phyloP scores from a whole-genome alignment of 148 eudicot species.

The Linanthus parryae region DNA sequence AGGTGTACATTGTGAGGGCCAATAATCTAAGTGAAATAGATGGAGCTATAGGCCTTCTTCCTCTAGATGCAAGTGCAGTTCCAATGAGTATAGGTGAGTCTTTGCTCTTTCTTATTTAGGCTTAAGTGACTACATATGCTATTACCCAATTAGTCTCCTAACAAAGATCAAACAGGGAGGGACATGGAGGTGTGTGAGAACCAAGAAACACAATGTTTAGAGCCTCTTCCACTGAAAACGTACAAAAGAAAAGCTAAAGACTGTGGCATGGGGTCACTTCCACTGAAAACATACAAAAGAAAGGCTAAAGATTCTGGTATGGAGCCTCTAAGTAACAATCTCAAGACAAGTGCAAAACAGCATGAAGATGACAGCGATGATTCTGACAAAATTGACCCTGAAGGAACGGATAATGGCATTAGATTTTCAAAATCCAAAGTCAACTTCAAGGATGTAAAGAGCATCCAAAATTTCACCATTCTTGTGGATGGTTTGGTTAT shows the following conservation, averaged over 20 bases:
- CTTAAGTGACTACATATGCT: background rate
- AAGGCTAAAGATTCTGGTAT: constrained; percentile 6
- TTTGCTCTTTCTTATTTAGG: background rate
- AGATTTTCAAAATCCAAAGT: constrained; percentile 25
- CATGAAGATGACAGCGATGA: constrained; percentile 12
- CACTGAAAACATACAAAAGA: background rate
- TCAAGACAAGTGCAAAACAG: constrained; percentile 2
- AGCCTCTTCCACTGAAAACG: background rate
- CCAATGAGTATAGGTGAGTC: constrained; percentile 17
- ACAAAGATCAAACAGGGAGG: constrained; percentile 7
- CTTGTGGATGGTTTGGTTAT: constrained; percentile 26
- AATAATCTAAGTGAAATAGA: constrained; percentile 20
- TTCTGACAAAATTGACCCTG: constrained; percentile 12
- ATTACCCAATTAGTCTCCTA: background rate
- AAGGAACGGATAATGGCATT: constrained; percentile 19
- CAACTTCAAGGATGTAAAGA: constrained; percentile 32
- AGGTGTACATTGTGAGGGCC: constrained; percentile 41
- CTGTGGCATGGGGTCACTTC: background rate
- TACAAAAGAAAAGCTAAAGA: constrained; percentile 3
- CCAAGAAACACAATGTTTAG: constrained; percentile 1
- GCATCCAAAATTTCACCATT: constrained; percentile 21
- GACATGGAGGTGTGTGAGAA: background rate
- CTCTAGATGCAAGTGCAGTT: constrained; percentile 14
- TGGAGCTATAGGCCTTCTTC: constrained; percentile 23
- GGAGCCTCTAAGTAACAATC: background rate